Base-by-base conservation (phyloP, 345 rosid genomes). In the Hirschfeldia incana region DNA sequence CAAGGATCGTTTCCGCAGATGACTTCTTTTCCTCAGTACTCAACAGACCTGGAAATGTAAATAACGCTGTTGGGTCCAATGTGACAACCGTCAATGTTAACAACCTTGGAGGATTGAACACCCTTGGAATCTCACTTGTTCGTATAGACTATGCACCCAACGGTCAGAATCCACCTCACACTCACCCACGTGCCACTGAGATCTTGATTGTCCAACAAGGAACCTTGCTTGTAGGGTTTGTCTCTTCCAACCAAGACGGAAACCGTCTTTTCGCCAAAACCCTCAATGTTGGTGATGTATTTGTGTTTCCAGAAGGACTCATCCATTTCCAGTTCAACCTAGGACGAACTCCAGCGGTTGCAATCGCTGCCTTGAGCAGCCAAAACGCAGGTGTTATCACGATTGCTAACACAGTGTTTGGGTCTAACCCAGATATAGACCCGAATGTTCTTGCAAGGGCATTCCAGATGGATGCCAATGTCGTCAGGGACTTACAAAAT, bases 291-390 rank as follows among this genome's bases (percentile, higher is more conserved):
- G 80, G 80, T 12, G 80, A 77, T 59, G 80, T 77, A 12, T 77
- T 70, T 70, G 80, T 77, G 70, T 77, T 77, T n/a, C 80, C 80
- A 15, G 26, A 26, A 6, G 81, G 81, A 71, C 81, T 72, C 21
- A 65, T 85, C 51, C 86, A 85, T 70, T 85, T 85, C 82, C 85
- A 83, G 34, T 27, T 75, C 29, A 85, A 85, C 21, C 2, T 84
- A 7, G 85, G 85, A 42, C 51, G 59, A 37, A 65, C 15, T n/a
- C 74, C 67, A 3, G 80, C 80, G 11, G 80, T 77, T 71, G 81
- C 81, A 51, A 10, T 78, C 32, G 76, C 81, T 71, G 57, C 58
- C 37, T 71, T 78, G 72, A 78, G 81, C 33, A 78, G 81, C 29
- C 75, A 76, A 39, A 76, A 76, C 73, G 46, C 79, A 15, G 78